A percentile compares a stretch with the other conserved stretches of the same genome.
These are phyloP conservation scores for Hypoxylon sp. DNA, from an alignment of 2,329 filamentous ascomycete species.

Conservation along the genomic window DNA sequence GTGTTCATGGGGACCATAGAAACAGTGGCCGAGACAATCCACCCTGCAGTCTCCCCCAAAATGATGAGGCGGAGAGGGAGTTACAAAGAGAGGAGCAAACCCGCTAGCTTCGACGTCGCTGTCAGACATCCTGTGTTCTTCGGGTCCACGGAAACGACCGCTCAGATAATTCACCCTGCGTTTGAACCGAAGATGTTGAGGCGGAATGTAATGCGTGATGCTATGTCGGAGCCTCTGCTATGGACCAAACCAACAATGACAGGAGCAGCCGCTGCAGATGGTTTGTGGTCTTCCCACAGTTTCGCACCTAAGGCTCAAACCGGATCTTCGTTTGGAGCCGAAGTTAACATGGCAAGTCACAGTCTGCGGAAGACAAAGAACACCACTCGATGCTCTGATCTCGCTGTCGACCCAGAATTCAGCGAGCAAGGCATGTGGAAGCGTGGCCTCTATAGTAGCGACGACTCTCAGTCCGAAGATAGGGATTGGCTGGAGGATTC, in stretches of 20 bases:
- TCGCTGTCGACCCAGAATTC: constrained; percentile 34
- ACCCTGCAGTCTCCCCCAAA: constrained; percentile 53
- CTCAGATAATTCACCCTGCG: constrained; percentile 51
- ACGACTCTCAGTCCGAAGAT: constrained; percentile 14
- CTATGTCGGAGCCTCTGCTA: constrained; percentile 28
- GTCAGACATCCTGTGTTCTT: constrained; percentile 55
- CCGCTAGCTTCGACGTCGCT: constrained; percentile 49
- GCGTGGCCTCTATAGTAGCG: constrained; percentile 11
- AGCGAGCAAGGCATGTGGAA: constrained; percentile 49
- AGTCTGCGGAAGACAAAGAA: constrained; percentile 19
- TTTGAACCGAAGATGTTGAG: constrained; percentile 41
- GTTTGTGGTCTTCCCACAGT: constrained; percentile 36
- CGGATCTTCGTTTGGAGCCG: background rate
- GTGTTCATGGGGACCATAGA: constrained; percentile 52
- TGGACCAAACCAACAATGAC: constrained; percentile 37
- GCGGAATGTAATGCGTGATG: background rate
- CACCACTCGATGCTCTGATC: constrained; percentile 6
- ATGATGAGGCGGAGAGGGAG: constrained; percentile 19
- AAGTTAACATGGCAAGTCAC: constrained; percentile 1
- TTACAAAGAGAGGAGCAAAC: constrained; percentile 11
- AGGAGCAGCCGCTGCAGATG: background rate
- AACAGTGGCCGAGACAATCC: constrained; percentile 47
- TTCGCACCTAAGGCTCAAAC: background rate
- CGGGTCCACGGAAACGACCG: constrained; percentile 43
- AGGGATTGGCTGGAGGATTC: constrained; percentile 50